Evolutionary conservation across 2,329 filamentous ascomycete genomes (phyloP), one percentile per base, ranked within the genome.

Genomic region (Penicillium sp.): DNA sequence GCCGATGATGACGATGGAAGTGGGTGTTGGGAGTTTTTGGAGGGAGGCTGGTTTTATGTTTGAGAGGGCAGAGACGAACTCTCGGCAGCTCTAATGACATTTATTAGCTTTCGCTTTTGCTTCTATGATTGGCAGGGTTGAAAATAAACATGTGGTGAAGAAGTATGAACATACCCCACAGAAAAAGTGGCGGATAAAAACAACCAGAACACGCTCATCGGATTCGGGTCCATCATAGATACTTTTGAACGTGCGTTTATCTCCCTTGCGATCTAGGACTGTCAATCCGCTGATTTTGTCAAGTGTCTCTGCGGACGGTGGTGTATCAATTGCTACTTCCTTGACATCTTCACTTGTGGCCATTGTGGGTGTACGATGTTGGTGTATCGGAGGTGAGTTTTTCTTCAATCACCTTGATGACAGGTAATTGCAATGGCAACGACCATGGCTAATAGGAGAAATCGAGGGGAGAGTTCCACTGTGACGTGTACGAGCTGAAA

Each of bases 161-260:
- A n/a, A 29, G 27, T 31, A 31, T 37, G 16, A 21, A 22, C 87
- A 73, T 80, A 90, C 89, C 35, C 88, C 88, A 70, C 90, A 92
- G 79, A 90, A 91, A 74, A 92, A 93, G 75, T 92, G 89, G 45
- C 90, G 83, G 56, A 93, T 81, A 69, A 93, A 92, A 63, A 92
- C 84, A 43, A 91, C 74, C 31, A 93, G 79, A 27, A 90, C 84
- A 3, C 86, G 78, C 19, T 11, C 10, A 3, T 80, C 76, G 13
- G 82, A 77, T 8, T 56, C 41, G 35, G 61, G 55, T 13, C 57
- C 60, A 14, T 54, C 61, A 70, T 87, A 88, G 27, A 90, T 74
- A 63, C 82, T 85, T 72, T 83, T 83, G 73, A 91, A 91, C 0
- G 82, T 76, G 44, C 81, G 81, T 14, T 81, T 74, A 54, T 84